Evolutionary conservation across 352 stramenopile genomes (phyloP).

Genomic region (Globisporangium cederbergense): DNA sequence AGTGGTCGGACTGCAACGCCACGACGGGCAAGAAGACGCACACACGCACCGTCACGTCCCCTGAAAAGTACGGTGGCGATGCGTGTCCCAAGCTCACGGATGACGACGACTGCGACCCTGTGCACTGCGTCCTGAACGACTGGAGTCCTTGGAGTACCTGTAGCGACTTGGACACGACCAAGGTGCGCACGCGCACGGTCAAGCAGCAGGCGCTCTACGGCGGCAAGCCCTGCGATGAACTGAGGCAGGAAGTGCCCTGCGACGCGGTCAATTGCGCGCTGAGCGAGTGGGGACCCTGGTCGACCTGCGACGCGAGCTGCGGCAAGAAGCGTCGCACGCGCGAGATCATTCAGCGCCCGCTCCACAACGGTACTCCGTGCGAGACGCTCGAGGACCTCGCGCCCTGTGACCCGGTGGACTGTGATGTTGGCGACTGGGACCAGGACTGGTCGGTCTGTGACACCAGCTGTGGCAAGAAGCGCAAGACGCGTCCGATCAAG

Average conservation of each 20-base stretch:
- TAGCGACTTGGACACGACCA: conserved; percentile 23
- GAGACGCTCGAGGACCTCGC: conserved; percentile 31
- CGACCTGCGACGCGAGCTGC: conserved; percentile 31
- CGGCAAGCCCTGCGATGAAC: conserved; percentile 26
- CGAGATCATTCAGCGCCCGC: conserved; percentile 26
- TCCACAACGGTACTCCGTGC: conserved; percentile 31
- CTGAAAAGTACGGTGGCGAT: conserved; percentile 34
- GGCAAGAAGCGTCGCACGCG: conserved; percentile 40
- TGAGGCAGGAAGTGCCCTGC: conserved; percentile 37
- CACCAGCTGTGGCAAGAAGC: conserved; percentile 23
- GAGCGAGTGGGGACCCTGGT: conserved; percentile 39
- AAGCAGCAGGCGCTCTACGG: conserved; percentile 31
- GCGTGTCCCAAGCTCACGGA: conserved; percentile 28
- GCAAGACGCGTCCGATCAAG: conserved; percentile 34
- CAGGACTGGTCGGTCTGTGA: conserved; percentile 35
- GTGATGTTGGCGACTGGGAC: conserved; percentile 34
- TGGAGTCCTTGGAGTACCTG: conserved; percentile 39
- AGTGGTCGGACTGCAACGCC: conserved; percentile 33
- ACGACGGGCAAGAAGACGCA: conserved; percentile 36
- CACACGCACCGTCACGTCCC: conserved; percentile 20
- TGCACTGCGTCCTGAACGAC: conserved; percentile 36
- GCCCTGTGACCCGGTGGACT: conserved; percentile 41
- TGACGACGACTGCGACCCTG: conserved; percentile 31
- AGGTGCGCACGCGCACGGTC: conserved; percentile 29
- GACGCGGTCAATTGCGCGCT: conserved; percentile 47